Conservation (phyloP, 2,329 filamentous ascomycete species). For the Sphaerulina vaccinii region DNA sequence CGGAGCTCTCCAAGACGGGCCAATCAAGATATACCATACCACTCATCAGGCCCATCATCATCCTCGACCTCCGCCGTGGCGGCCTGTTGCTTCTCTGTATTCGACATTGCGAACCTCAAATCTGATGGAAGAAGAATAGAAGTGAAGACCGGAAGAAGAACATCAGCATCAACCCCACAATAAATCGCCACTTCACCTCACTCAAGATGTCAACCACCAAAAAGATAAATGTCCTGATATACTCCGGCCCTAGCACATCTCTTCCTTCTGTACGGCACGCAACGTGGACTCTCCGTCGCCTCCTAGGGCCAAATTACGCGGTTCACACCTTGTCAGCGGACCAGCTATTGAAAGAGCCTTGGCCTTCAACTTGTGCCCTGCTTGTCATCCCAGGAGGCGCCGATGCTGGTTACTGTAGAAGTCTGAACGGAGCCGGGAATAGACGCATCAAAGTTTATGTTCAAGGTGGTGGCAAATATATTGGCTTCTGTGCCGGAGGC, state of each 20-base stretch:
- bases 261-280: slow-evolving; percentile 87
- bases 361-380: slow-evolving; percentile 80
- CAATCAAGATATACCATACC: slow-evolving; percentile 57
- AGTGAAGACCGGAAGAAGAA: slow-evolving; percentile 2
- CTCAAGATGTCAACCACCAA: slow-evolving; percentile 43
- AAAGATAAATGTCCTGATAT: slow-evolving; percentile 88
- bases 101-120: slow-evolving; percentile 30
- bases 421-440: slow-evolving; percentile 85
- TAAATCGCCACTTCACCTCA: slow-evolving; percentile 11
- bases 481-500: slow-evolving; percentile 91
- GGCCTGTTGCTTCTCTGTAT: slow-evolving; percentile 30
- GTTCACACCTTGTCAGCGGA: slow-evolving; percentile 80
- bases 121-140: slow-evolving; percentile 2
- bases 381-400: slow-evolving; percentile 91
- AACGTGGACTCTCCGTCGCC: slow-evolving; percentile 77
- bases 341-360: slow-evolving; percentile 84
- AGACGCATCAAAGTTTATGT: slow-evolving; percentile 81
- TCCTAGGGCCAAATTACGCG: slow-evolving; percentile 88
- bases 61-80: slow-evolving; percentile 44
- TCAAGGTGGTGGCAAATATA: slow-evolving; percentile 76
- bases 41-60: slow-evolving; percentile 92
- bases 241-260: slow-evolving; percentile 83
- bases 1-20: neutral
- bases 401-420: slow-evolving; percentile 87
- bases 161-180: slow-evolving; percentile 15